Conservation (phyloP, 768 basidiomycete genomes). For the Candolleomyces eurysporus region DNA sequence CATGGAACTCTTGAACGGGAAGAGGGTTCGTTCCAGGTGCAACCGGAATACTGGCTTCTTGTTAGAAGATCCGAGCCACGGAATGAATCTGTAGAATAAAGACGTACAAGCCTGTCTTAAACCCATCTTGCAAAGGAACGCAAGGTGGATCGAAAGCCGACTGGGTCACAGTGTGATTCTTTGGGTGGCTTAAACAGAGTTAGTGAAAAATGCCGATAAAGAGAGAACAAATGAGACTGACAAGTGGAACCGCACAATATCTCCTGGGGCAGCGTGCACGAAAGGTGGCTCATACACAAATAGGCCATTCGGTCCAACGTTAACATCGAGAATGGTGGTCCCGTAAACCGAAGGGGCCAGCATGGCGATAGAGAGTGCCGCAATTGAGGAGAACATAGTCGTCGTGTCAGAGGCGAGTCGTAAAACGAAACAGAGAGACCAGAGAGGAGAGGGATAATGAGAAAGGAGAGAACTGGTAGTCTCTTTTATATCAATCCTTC, state of each 20-base stretch:
- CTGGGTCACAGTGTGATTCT: conserved; percentile 49
- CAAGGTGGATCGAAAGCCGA: conserved; percentile 42
- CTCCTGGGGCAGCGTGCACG: conserved; percentile 41
- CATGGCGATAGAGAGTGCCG: conserved; percentile 19
- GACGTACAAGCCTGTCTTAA: conserved; percentile 38
- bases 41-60: conserved; percentile 38
- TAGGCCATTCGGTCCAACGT: conserved; percentile 32
- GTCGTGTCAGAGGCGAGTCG: not conserved
- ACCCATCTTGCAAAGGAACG: conserved; percentile 24
- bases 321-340: conserved; percentile 24
- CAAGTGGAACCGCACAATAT: conserved; percentile 49
- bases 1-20: conserved; percentile 36
- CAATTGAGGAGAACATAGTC: conserved; percentile 1
- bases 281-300: conserved; percentile 33
- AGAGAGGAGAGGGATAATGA: no score
- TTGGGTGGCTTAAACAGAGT: conserved; percentile 33
- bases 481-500: no score
- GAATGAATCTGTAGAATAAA: not conserved
- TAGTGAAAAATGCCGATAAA: not conserved
- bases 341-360: conserved; percentile 26
- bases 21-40: conserved; percentile 35
- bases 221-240: conserved; percentile 28
- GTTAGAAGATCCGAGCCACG: not conserved
- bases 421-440: no score
- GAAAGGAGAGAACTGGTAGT: no score